Base-by-base conservation (phyloP, 257 asterid species). In the Forsythia viridissima region DNA sequence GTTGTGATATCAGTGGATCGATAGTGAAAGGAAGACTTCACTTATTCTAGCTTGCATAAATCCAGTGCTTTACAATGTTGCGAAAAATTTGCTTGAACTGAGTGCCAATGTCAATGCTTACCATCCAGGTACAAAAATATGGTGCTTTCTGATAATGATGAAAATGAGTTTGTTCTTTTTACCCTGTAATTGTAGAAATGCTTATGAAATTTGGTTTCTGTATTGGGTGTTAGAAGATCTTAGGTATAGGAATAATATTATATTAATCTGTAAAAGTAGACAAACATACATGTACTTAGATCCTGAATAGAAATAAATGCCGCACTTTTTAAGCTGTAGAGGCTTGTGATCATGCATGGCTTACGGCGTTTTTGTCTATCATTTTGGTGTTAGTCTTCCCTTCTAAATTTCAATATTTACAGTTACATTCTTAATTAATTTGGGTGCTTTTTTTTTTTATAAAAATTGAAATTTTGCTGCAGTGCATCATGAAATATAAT, bases 31-130 rank as follows among this genome's bases (percentile, higher is more conserved):
- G 82, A 96, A 92, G 91, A 92, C 99, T 18, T 97, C 99, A 0
- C 77, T 96, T 69, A 90, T 92, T 76, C 86, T 81, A 48, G 98
- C 99, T 71, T 91, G 98, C 84, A 89, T 90, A 94, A 90, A 88
- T 77, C 92, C 86, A 1, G 79, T 75, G 86, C 98, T 89, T 65
- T 80, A 74, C 83, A 85, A 88, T 86, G 97, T 93, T 41, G 98
- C 97, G 10, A 96, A 87, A 80, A 85, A 97, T 8, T 86, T 93
- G 84, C 86, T 96, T 46, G 98, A 92, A 66, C 83, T 93, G 90
- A 98, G 99, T 70, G 99, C 97, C 72, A 89, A 96, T 77, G 88
- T 96, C 80, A 85, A 93, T 81, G 95, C 96, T 81, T 96, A 88
- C 76, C 92, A 94, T 63, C 89, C 93, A 84, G 99, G 99, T 93